Percentiles rank a stretch among this genome's conserved stretches.
Evolutionary conservation across 495 filamentous ascomycete genomes (phyloP).

Genomic region (Letharia columbiana): DNA sequence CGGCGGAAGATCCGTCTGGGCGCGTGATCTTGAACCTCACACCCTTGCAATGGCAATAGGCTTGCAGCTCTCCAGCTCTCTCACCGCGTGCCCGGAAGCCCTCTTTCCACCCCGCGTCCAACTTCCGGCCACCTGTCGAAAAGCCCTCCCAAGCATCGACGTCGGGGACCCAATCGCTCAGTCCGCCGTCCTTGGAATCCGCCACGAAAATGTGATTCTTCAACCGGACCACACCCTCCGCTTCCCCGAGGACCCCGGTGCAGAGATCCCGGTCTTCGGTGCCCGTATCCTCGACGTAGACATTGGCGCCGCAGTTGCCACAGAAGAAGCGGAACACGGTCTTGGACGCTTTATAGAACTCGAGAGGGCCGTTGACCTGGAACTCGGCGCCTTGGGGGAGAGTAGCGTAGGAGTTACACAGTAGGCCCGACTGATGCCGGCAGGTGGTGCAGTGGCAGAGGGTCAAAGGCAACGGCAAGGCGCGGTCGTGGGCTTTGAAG

Average conservation of each 20-base stretch:
- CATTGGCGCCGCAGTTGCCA: conserved; percentile 56
- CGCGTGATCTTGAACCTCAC: conserved; percentile 37
- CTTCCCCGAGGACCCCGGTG: conserved; percentile 35
- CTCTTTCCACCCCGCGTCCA: conserved; percentile 17
- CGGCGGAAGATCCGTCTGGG: conserved; percentile 22
- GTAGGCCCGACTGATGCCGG: conserved; percentile 49
- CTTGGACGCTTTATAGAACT: conserved; percentile 40
- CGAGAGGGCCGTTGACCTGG: conserved; percentile 31
- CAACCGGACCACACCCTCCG: conserved; percentile 32
- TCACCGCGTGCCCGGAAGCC: neutral
- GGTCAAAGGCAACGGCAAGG: conserved; percentile 25
- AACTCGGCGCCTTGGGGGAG: conserved; percentile 31
- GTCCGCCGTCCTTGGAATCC: conserved; percentile 51
- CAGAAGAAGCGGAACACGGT: conserved; percentile 56
- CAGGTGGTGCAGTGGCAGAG: conserved; percentile 61
- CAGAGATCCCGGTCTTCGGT: conserved; percentile 33
- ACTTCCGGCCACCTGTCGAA: conserved; percentile 13
- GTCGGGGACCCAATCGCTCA: conserved; percentile 29
- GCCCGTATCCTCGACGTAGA: conserved; percentile 33
- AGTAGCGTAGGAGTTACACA: conserved; percentile 44
- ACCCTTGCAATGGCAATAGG: conserved; percentile 45
- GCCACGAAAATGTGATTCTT: conserved; percentile 40
- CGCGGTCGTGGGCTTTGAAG: conserved; percentile 25
- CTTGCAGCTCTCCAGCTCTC: conserved; percentile 24
- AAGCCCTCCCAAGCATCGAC: conserved; percentile 22